Percentiles rank a stretch among this genome's conserved stretches.
These are phyloP conservation scores for Ustilago nuda DNA, from an alignment of 1,284 basidiomycete species.

Conservation along the genomic window DNA sequence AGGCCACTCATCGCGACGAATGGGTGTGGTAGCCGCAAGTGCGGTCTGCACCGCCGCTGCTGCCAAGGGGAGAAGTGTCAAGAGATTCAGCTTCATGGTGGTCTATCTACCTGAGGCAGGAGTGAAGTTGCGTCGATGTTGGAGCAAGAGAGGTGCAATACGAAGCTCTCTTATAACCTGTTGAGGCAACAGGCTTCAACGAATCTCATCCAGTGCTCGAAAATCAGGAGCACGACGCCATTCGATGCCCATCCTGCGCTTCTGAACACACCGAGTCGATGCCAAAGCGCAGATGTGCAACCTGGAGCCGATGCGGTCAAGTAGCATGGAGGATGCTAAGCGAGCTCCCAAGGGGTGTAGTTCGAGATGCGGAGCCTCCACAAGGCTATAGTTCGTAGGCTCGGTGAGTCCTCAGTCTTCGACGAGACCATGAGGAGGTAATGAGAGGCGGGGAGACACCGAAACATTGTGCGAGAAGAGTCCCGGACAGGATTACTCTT, in stretches of 20 bases:
- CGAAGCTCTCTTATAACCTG: not conserved
- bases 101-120: not conserved
- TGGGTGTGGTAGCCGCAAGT: conserved; percentile 15
- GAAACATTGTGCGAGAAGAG: not conserved
- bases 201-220: no score
- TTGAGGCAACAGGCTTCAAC: no score
- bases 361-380: conserved; percentile 5
- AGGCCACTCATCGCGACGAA: conserved; percentile 35
- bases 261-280: not conserved
- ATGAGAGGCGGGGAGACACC: conserved; percentile 1
- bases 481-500: not conserved
- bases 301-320: conserved; percentile 14
- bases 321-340: conserved; percentile 2
- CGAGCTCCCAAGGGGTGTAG: not conserved
- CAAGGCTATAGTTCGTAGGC: not conserved
- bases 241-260: not conserved
- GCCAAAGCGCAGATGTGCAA: not conserved
- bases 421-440: no score
- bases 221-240: not conserved
- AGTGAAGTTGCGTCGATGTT: not conserved
- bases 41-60: conserved; percentile 21
- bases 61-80: conserved; percentile 20
- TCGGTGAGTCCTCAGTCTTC: not conserved
- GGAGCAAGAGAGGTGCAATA: not conserved
- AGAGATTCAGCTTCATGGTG: conserved; percentile 33